Conservation (phyloP, 495 filamentous ascomycete genomes). For the Penicillium samsonianum region DNA sequence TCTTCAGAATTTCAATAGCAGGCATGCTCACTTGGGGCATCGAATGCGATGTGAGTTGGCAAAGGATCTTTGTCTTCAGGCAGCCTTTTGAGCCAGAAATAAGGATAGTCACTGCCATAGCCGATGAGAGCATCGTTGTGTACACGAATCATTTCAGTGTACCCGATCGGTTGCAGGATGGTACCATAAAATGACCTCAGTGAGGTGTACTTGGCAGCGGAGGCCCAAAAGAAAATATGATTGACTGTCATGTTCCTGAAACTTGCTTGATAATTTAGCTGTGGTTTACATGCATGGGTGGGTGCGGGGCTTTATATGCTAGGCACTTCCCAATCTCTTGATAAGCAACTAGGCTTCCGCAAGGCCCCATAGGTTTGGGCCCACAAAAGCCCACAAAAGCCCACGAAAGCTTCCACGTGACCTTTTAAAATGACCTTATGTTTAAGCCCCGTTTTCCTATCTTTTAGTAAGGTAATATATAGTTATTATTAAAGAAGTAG, state of each 20-base stretch:
- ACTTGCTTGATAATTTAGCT: too few relatives aligned
- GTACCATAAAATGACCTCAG: conserved; percentile 12
- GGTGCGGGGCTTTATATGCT: not conserved
- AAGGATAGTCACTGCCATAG: conserved; percentile 20
- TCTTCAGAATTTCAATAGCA: not conserved
- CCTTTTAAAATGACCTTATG: too few relatives aligned
- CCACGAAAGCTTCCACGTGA: too few relatives aligned
- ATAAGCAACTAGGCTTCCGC: too few relatives aligned
- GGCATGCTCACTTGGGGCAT: conserved; percentile 10
- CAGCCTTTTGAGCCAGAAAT: conserved; percentile 17
- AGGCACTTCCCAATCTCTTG: too few relatives aligned
- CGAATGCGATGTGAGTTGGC: conserved; percentile 14
- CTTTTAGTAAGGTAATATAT: too few relatives aligned
- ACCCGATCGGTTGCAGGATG: conserved; percentile 13
- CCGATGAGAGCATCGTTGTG: conserved; percentile 8
- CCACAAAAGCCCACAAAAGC: too few relatives aligned
- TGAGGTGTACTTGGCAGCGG: not conserved
- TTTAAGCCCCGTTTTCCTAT: too few relatives aligned
- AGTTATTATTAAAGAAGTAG: too few relatives aligned
- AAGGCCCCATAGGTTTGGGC: too few relatives aligned
- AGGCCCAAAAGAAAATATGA: conserved; percentile 17
- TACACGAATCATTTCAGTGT: conserved; percentile 16
- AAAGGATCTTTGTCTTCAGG: conserved; percentile 3
- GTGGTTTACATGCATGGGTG: too few relatives aligned
- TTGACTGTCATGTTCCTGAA: conserved; percentile 15